Evolutionary conservation across 2,329 filamentous ascomycete species (phyloP).

Genomic region (Aspergillus ustus): DNA sequence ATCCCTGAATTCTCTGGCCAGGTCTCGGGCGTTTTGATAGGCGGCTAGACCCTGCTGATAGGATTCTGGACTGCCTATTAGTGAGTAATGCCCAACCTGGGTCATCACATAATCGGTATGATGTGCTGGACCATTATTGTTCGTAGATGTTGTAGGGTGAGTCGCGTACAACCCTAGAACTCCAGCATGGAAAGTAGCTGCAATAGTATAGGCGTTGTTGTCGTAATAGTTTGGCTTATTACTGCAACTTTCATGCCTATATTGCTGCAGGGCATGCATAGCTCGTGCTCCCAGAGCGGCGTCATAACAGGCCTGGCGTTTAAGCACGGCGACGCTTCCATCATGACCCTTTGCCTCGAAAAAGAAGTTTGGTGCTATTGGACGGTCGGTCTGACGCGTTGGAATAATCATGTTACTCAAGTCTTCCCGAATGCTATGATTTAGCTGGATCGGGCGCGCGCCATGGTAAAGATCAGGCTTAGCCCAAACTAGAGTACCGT

Average conservation of each 20-base stretch:
- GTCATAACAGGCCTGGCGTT: constrained; percentile 3
- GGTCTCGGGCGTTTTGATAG: constrained; percentile 1
- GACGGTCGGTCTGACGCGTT: background rate
- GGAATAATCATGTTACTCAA: background rate
- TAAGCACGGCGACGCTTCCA: background rate
- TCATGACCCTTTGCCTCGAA: background rate
- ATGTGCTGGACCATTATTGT: background rate
- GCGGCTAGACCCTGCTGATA: background rate
- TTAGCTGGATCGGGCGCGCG: background rate
- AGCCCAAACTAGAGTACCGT: background rate
- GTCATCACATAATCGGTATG: constrained; percentile 10
- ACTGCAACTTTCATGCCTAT: background rate
- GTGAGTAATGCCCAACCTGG: background rate
- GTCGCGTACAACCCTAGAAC: constrained; percentile 1
- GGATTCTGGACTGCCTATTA: background rate
- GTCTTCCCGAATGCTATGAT: background rate
- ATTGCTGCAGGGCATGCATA: constrained; percentile 1
- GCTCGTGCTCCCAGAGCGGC: constrained; percentile 3
- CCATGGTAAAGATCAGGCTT: background rate
- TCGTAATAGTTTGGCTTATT: constrained; percentile 2
- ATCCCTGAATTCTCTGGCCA: constrained; percentile 4
- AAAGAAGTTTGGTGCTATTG: constrained; percentile 1
- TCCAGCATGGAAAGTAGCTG: background rate
- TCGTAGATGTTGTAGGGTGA: background rate
- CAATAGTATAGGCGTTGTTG: constrained; percentile 7